Base-by-base conservation (phyloP, 2,329 filamentous ascomycete species). In the Niveomyces coronatus region DNA sequence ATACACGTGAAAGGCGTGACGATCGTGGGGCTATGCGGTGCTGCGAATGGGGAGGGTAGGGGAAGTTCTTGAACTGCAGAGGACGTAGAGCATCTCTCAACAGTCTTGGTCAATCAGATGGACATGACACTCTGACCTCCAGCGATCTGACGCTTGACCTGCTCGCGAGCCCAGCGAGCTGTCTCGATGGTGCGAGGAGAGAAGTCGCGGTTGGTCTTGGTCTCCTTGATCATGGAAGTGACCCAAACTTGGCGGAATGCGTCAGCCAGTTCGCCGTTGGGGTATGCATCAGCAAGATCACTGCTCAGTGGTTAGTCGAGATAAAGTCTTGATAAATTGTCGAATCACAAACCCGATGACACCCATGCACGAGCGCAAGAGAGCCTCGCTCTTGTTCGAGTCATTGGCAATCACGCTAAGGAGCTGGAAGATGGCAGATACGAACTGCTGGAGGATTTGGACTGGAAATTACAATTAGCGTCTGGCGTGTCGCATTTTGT, bases 311-410 rank as follows among this genome's bases (percentile, higher is more conserved):
- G 55, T 70, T 56, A 75, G 61, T 40, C 31, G 14, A 11, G 26
- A n/a, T n/a, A n/a, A n/a, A n/a, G 18, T 23, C 47, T 42, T 35
- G 35, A 28, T 42, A 27, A 15, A 13, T 6, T 23, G 26, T 9
- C n/a, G 9, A 19, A 39, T 14, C 14, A 64, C 80, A 57, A 74
- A 94, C 86, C 88, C 91, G 64, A 98, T 85, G 39, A 96, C 88
- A 60, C 91, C 91, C 85, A 96, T 96, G 8, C 84, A 77, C n/a
- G 89, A 85, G 49, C 91, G 76, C 71, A 96, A 82, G 34, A 98
- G 70, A 24, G 84, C 79, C 64, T 98, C 91, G 54, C 86, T 94
- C 50, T 87, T 83, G 68, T 91, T 94, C 47, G 74, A 71, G 56
- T 96, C 91, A 48, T 76, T 70, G 42, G 81, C 81, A 50, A 96